These are phyloP conservation scores for Viola pubescens DNA, from an alignment of 441 rosid genomes.

Conservation along the genomic window DNA sequence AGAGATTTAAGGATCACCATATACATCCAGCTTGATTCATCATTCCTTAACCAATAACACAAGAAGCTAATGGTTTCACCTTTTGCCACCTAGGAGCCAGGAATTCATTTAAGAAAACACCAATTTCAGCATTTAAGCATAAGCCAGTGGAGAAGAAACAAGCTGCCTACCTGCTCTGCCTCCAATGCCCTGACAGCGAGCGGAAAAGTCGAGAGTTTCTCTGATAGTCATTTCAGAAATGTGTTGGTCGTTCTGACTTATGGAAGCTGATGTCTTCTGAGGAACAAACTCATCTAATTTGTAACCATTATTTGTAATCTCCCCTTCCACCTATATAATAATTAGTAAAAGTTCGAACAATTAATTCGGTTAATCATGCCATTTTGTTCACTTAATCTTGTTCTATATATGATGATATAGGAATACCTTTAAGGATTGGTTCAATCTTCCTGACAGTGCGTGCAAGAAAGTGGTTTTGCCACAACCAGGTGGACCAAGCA, in stretches of 20 bases:
- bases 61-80: constrained; percentile 16
- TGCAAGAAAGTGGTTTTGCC: constrained; percentile 38
- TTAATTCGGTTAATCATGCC: no score
- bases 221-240: constrained; percentile 33
- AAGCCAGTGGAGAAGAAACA: constrained; percentile 32
- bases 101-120: constrained; percentile 33
- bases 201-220: constrained; percentile 34
- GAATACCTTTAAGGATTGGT: constrained; percentile 31
- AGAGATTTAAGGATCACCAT: not conserved
- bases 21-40: not conserved
- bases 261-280: constrained; percentile 28
- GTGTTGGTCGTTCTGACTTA: constrained; percentile 31
- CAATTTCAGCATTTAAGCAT: constrained; percentile 42
- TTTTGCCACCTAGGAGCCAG: constrained; percentile 41
- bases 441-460: constrained; percentile 30
- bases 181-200: constrained; percentile 34
- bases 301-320: constrained; percentile 26
- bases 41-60: not conserved
- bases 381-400: no score
- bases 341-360: not conserved
- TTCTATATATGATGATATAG: no score
- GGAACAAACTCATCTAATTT: constrained; percentile 25
- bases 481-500: constrained; percentile 41
- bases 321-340: constrained; percentile 24
- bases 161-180: constrained; percentile 20